Percentiles rank a stretch among this genome's conserved stretches.
These are phyloP conservation scores for Amphicarpaea edgeworthii DNA, from an alignment of 306 rosid genomes.

Conservation along the genomic window DNA sequence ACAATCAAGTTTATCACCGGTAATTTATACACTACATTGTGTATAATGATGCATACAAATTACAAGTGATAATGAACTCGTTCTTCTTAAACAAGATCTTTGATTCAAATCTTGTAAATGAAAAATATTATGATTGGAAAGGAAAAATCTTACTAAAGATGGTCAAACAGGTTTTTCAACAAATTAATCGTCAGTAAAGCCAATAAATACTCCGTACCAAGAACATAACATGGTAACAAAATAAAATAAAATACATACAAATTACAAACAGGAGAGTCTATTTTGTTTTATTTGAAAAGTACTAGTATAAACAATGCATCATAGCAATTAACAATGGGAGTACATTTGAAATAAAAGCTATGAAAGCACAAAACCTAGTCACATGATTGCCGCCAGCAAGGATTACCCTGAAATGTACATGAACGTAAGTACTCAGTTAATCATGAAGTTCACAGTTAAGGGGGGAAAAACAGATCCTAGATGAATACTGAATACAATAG, in stretches of 20 bases:
- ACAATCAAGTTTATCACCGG: not conserved
- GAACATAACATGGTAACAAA: too few species aligned
- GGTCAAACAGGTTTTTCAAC: too few species aligned
- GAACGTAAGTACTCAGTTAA: not conserved
- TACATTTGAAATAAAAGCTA: not conserved
- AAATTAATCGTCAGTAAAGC: too few species aligned
- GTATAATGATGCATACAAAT: not conserved
- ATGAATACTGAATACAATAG: slow-evolving; percentile 8
- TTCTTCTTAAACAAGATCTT: too few species aligned
- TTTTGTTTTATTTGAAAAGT: not conserved
- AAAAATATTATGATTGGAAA: too few species aligned
- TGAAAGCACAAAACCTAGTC: slow-evolving; percentile 26
- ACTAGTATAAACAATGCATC: not conserved
- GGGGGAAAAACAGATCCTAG: not conserved
- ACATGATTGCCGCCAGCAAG: slow-evolving; percentile 32
- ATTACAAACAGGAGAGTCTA: not conserved
- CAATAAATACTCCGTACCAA: too few species aligned
- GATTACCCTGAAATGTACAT: slow-evolving; percentile 28
- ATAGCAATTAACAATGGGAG: slow-evolving; percentile 11
- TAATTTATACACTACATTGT: slow-evolving; percentile 8
- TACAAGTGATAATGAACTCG: too few species aligned
- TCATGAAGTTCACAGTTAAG: slow-evolving; percentile 16
- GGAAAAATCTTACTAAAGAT: too few species aligned
- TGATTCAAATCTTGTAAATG: too few species aligned
- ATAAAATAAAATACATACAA: too few species aligned